phyloP scores from a whole-genome alignment of 305 asterid genomes.

The Plantago coronopus region DNA sequence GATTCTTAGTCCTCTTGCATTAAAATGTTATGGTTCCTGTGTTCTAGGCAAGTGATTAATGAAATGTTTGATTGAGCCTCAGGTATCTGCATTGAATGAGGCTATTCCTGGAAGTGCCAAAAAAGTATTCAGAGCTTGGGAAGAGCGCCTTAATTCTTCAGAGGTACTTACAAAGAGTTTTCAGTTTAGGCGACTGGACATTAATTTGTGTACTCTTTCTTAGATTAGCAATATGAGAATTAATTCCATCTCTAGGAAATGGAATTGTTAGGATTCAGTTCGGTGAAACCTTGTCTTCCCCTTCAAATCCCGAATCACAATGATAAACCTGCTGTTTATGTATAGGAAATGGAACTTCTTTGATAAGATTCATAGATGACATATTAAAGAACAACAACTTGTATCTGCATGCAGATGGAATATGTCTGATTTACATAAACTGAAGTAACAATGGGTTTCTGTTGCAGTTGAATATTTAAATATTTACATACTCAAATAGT shows the following conservation, averaged over 20 bases:
- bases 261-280: too few relatives aligned
- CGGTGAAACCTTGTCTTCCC: not conserved
- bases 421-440: too few relatives aligned
- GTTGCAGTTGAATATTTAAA: too few relatives aligned
- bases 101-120: slow-evolving; percentile 86
- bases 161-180: slow-evolving; percentile 44
- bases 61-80: slow-evolving; percentile 16
- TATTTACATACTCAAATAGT: too few relatives aligned
- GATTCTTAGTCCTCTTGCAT: too few relatives aligned
- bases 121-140: slow-evolving; percentile 91
- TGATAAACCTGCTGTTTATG: not conserved
- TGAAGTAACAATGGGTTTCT: too few relatives aligned
- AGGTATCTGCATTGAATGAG: slow-evolving; percentile 94
- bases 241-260: too few relatives aligned
- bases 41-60: slow-evolving; percentile 7
- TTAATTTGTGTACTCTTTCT: slow-evolving; percentile 1
- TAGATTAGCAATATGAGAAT: too few relatives aligned
- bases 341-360: not conserved
- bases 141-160: slow-evolving; percentile 69
- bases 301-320: not conserved
- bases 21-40: not conserved
- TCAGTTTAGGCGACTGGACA: too few relatives aligned
- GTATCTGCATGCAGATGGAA: too few relatives aligned
- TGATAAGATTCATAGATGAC: not conserved
- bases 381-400: not conserved